phyloP scores from a whole-genome alignment of 2,329 filamentous ascomycete species.

The Fusarium domesticum region DNA sequence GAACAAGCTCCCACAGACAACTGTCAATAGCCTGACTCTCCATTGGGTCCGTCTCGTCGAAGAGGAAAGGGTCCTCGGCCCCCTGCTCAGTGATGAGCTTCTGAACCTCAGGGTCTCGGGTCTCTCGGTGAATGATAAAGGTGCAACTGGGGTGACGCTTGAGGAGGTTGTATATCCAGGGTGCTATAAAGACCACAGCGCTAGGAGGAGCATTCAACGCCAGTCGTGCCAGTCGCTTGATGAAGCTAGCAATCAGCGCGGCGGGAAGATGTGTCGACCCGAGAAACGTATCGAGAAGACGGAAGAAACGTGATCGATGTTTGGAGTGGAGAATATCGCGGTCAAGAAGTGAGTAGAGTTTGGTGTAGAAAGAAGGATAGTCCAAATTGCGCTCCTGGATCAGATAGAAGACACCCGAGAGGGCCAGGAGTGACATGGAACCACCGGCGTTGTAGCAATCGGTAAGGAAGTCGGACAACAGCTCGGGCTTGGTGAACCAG shows the following conservation, averaged over 20 bases:
- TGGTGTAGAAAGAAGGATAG: constrained; percentile 90
- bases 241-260: constrained; percentile 86
- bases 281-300: constrained; percentile 86
- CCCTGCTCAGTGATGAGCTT: constrained; percentile 59
- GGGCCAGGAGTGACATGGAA: constrained; percentile 78
- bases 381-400: constrained; percentile 93
- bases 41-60: constrained; percentile 76
- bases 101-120: constrained; percentile 55
- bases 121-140: constrained; percentile 88
- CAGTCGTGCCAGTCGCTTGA: constrained; percentile 86
- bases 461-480: constrained; percentile 95
- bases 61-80: constrained; percentile 70
- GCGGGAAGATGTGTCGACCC: constrained; percentile 89
- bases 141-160: constrained; percentile 86
- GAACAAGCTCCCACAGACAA: constrained; percentile 91
- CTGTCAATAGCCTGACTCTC: constrained; percentile 85
- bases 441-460: constrained; percentile 87
- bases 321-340: constrained; percentile 86
- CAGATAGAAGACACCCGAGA: constrained; percentile 92
- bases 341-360: constrained; percentile 91
- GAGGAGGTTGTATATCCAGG: constrained; percentile 93
- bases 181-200: constrained; percentile 83
- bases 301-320: constrained; percentile 89
- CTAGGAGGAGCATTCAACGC: constrained; percentile 85
- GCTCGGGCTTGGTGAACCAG: constrained; percentile 84